phyloP scores from a whole-genome alignment of 2,329 filamentous ascomycete genomes.

The Paecilomyces dactylethromorphus region DNA sequence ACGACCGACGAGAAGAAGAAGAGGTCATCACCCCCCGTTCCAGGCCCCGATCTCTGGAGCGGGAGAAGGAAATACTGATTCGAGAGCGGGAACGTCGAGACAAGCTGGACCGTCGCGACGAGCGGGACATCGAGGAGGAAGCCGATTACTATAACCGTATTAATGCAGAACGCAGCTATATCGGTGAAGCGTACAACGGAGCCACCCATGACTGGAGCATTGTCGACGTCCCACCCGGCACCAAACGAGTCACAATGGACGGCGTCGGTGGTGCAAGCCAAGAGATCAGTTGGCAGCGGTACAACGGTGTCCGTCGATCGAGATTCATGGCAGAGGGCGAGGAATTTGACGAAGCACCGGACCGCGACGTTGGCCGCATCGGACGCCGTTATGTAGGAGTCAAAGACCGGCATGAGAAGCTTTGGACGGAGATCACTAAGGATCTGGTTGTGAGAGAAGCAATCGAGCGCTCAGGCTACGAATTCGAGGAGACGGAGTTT shows the following conservation, averaged over 20 bases:
- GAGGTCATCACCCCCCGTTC: conserved; percentile 14
- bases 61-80: conserved; percentile 16
- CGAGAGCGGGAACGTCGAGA: conserved; percentile 9
- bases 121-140: conserved; percentile 47
- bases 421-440: conserved; percentile 98
- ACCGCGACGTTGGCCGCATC: conserved; percentile 35
- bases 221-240: conserved; percentile 77
- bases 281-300: conserved; percentile 72
- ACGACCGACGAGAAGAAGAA: conserved; percentile 15
- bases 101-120: conserved; percentile 14
- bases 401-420: conserved; percentile 47
- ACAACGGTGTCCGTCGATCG: conserved; percentile 68
- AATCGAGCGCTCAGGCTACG: conserved; percentile 75
- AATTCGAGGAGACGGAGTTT: conserved; percentile 80
- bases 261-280: conserved; percentile 67
- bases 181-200: conserved; percentile 68
- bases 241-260: conserved; percentile 75
- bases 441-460: conserved; percentile 83
- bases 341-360: conserved; percentile 48
- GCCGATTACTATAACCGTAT: conserved; percentile 61
- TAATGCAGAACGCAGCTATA: conserved; percentile 59
- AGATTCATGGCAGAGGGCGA: conserved; percentile 67
- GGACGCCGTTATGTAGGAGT: conserved; percentile 38
- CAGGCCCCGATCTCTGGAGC: conserved; percentile 23
- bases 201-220: conserved; percentile 73